phyloP scores from a whole-genome alignment of 176 grass and related monocot species.

The Saccharum officinarum region DNA sequence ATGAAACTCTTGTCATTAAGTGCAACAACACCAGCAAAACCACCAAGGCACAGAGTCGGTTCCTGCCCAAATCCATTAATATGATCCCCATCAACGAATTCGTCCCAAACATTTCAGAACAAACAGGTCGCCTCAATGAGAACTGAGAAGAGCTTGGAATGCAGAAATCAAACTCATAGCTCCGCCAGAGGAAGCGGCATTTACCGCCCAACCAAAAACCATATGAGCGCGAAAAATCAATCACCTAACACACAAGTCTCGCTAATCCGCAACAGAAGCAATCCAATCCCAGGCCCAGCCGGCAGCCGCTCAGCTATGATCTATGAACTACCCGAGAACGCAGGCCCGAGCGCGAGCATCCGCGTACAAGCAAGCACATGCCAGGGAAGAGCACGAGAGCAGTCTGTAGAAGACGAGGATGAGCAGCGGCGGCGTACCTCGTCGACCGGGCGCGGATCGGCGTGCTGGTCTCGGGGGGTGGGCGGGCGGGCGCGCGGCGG shows the following conservation, averaged over 20 bases:
- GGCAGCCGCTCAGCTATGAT: not conserved
- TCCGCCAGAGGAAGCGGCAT: conserved; percentile 6
- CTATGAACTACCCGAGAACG: not conserved
- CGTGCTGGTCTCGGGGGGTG: not conserved
- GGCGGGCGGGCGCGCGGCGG: not conserved
- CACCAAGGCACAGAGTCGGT: no score
- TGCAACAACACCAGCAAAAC: no score
- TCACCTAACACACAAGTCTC: no score
- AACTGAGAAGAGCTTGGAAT: not conserved
- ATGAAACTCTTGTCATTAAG: no score
- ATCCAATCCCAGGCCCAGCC: not conserved
- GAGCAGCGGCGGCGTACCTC: conserved; percentile 26
- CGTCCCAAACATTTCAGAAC: not conserved
- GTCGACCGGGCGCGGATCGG: not conserved
- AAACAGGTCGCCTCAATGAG: not conserved
- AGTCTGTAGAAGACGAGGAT: not conserved
- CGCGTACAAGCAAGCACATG: not conserved
- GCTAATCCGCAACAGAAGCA: not conserved
- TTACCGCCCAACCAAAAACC: not conserved
- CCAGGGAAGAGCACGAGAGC: not conserved
- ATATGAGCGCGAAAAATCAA: not conserved
- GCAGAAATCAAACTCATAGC: not conserved
- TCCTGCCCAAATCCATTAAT: not conserved
- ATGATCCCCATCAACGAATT: not conserved
- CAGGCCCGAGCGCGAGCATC: not conserved